phyloP scores from a whole-genome alignment of 352 stramenopile species.

The Phytophthora fragariae region DNA sequence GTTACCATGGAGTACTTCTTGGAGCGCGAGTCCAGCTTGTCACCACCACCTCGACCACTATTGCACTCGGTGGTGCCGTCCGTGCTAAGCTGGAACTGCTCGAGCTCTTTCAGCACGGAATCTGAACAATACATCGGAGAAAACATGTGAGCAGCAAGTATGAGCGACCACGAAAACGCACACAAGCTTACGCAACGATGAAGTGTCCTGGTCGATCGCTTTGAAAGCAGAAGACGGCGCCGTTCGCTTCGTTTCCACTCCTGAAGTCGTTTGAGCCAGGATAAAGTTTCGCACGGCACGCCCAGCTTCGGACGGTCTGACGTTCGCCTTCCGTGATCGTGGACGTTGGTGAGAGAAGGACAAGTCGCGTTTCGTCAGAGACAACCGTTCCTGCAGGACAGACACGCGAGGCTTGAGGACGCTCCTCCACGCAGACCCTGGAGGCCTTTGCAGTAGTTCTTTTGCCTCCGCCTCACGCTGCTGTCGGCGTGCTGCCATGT shows the following conservation, averaged over 20 bases:
- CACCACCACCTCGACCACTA: slow-evolving; percentile 20
- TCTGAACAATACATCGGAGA: slow-evolving; percentile 27
- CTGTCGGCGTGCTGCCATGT: slow-evolving; percentile 49
- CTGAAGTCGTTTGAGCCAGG: slow-evolving; percentile 42
- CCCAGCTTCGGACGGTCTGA: slow-evolving; percentile 44
- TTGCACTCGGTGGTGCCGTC: slow-evolving; percentile 20
- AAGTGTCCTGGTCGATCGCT: slow-evolving; percentile 32
- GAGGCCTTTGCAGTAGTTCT: slow-evolving; percentile 44
- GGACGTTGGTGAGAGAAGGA: slow-evolving; percentile 15
- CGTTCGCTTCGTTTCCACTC: slow-evolving; percentile 5
- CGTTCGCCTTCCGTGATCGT: slow-evolving; percentile 23
- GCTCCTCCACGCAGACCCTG: slow-evolving; percentile 33
- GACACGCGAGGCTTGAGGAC: slow-evolving; percentile 45
- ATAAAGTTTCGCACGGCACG: slow-evolving; percentile 57
- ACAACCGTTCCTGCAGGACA: slow-evolving; percentile 59
- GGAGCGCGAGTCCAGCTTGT: slow-evolving; percentile 11
- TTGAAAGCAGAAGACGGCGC: slow-evolving; percentile 24
- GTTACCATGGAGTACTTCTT: slow-evolving; percentile 65
- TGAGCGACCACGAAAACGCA: background rate
- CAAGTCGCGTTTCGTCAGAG: slow-evolving; percentile 47
- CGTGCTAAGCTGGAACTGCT: slow-evolving; percentile 49
- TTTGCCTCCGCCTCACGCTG: slow-evolving; percentile 52
- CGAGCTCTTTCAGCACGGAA: slow-evolving; percentile 58
- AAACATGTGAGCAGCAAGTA: background rate
- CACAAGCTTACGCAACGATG: slow-evolving; percentile 30